Evolutionary conservation across 2,329 filamentous ascomycete genomes (phyloP).

Genomic region (Ascochyta fabae): DNA sequence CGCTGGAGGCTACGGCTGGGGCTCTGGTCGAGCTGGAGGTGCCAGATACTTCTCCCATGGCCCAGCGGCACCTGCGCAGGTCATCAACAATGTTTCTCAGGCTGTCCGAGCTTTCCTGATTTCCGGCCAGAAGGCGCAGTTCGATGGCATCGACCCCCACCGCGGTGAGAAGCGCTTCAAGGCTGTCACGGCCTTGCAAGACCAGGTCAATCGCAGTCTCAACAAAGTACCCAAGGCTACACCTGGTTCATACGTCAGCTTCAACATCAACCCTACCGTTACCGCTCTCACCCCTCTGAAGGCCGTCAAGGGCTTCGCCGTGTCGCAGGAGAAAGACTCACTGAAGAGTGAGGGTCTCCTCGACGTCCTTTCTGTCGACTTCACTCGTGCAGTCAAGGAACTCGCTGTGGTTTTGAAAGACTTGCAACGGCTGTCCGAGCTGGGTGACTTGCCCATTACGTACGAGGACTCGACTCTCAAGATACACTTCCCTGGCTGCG

Average conservation of each 20-base stretch:
- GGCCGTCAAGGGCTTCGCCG: slow-evolving; percentile 61
- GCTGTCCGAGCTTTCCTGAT: slow-evolving; percentile 91
- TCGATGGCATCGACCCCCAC: slow-evolving; percentile 73
- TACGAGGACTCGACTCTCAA: slow-evolving; percentile 74
- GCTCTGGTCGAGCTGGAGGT: slow-evolving; percentile 72
- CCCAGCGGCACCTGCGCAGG: slow-evolving; percentile 83
- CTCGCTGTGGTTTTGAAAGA: slow-evolving; percentile 81
- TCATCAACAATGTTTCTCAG: slow-evolving; percentile 93
- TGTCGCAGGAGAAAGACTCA: slow-evolving; percentile 58
- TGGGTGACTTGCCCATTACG: slow-evolving; percentile 84
- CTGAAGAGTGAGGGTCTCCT: slow-evolving; percentile 85
- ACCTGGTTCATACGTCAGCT: slow-evolving; percentile 86
- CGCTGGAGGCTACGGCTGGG: slow-evolving; percentile 85
- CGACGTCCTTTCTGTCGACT: slow-evolving; percentile 84
- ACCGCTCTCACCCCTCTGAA: slow-evolving; percentile 81
- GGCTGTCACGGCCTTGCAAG: slow-evolving; percentile 74
- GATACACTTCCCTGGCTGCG: slow-evolving; percentile 89
- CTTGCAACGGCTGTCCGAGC: slow-evolving; percentile 73
- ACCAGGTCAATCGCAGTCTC: slow-evolving; percentile 74
- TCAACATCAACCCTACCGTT: slow-evolving; percentile 84
- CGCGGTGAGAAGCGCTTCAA: slow-evolving; percentile 82
- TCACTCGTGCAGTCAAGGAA: slow-evolving; percentile 84
- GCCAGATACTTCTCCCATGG: slow-evolving; percentile 89
- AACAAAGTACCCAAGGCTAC: slow-evolving; percentile 61
- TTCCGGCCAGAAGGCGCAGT: slow-evolving; percentile 87